These are phyloP conservation scores for Talaromyces sp. DNA, from an alignment of 2,329 filamentous ascomycete genomes.

Conservation along the genomic window DNA sequence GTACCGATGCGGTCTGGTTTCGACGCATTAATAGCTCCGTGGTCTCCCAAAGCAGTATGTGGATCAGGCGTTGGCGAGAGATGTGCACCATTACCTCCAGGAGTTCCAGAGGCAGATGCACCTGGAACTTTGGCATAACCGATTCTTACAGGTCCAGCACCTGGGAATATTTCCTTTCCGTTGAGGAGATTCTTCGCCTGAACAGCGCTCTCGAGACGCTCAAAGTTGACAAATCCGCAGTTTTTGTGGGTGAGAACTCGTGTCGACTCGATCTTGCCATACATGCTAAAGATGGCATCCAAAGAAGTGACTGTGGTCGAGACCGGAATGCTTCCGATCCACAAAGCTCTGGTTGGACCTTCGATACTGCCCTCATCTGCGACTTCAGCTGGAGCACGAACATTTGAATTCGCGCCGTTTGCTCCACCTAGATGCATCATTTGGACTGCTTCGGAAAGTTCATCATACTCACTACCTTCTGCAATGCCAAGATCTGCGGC, in stretches of 20 bases:
- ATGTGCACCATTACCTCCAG: slow-evolving; percentile 82
- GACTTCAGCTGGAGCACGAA: slow-evolving; percentile 63
- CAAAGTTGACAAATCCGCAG: slow-evolving; percentile 98
- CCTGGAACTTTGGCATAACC: slow-evolving; percentile 97
- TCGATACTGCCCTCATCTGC: slow-evolving; percentile 79
- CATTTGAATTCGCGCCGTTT: slow-evolving; percentile 54
- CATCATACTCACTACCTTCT: slow-evolving; percentile 76
- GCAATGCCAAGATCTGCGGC: slow-evolving; percentile 71
- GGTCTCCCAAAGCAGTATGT: slow-evolving; percentile 50
- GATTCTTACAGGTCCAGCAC: slow-evolving; percentile 89
- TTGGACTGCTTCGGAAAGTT: slow-evolving; percentile 77
- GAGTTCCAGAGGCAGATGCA: slow-evolving; percentile 73
- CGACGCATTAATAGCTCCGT: slow-evolving; percentile 30
- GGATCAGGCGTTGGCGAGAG: slow-evolving; percentile 90
- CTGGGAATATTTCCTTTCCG: slow-evolving; percentile 97
- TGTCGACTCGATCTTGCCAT: slow-evolving; percentile 85
- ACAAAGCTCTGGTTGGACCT: slow-evolving; percentile 86
- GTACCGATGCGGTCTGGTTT: slow-evolving; percentile 36
- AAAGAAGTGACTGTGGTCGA: slow-evolving; percentile 95
- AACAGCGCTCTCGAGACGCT: slow-evolving; percentile 84
- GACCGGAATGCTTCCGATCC: slow-evolving; percentile 95
- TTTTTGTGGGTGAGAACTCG: slow-evolving; percentile 97
- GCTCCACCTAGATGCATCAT: slow-evolving; percentile 63
- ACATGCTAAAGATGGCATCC: slow-evolving; percentile 92
- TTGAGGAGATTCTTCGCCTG: slow-evolving; percentile 85